Base-by-base conservation (phyloP, 2,329 filamentous ascomycete species). In the Arthrobotrys entomopaga region DNA sequence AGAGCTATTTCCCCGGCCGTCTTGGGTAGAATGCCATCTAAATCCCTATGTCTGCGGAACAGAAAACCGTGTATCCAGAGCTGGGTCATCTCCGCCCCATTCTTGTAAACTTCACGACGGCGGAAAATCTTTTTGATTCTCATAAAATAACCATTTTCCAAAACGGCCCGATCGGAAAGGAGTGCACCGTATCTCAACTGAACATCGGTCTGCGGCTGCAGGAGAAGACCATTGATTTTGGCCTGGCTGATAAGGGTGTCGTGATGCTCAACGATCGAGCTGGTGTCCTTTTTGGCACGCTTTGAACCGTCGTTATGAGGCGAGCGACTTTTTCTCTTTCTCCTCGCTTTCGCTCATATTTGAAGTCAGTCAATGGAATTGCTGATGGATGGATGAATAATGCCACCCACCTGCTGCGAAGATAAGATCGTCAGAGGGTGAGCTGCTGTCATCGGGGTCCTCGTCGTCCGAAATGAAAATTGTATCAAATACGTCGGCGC, bases 1-100 rank as follows among this genome's bases (percentile, higher is more conserved):
- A 75, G 34, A 19, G 65, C 71, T 3, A 75, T 38, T 26, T 75
- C 71, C 22, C 71, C 71, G 1, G 63, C 58, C 1, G 63, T 75
- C 29, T 69, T 67, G 15, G 71, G 71, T 3, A 75, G 57, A n/a
- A 75, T 75, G 10, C 71, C 71, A 42, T 64, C 63, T 10, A 75
- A 42, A 5, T 67, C 64, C 34, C 71, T 49, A 15, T 67, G 57
- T 5, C 71, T 57, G 7, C 63, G 57, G 29, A 75, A 75, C 6
- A 75, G 34, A 3, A 34, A 56, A 15, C 69, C 69, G 16, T 73
- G 61, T n/a, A 73, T 20, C 61, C 69, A 73, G 6, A 26, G 29
- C 19, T 60, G 58, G 0, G 56, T 56, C 40, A 73, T 73, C 29
- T 66, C 49, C 6, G 63, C 61, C 20, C 61, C 53, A 20, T 63